phyloP scores from a whole-genome alignment of 371 early-diverging fungal genomes.

The Catenaria anguillulae region DNA sequence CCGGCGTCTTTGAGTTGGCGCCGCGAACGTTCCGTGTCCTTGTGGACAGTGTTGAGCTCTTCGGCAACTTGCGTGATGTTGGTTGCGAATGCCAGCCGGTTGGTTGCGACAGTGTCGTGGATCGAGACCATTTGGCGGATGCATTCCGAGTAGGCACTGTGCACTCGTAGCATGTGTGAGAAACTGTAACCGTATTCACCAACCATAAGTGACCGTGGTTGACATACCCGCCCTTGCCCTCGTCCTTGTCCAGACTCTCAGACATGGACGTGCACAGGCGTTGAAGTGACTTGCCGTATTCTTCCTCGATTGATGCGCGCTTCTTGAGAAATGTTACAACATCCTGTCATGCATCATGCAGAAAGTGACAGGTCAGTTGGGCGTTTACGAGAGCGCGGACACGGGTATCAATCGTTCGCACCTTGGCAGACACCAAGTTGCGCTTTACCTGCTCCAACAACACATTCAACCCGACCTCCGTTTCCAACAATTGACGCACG shows the following conservation, averaged over 20 bases:
- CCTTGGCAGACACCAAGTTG: slow-evolving; percentile 23
- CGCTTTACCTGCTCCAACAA: slow-evolving; percentile 28
- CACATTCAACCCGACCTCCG: slow-evolving; percentile 25
- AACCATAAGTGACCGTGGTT: too few relatives aligned
- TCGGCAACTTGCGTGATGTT: slow-evolving; percentile 47
- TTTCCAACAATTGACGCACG: slow-evolving; percentile 13
- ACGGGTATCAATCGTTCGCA: too few relatives aligned
- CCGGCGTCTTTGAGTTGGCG: slow-evolving; percentile 56
- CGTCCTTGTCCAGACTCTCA: slow-evolving; percentile 12
- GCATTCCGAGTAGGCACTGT: slow-evolving; percentile 34
- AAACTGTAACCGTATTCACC: too few relatives aligned
- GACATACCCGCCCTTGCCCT: neutral
- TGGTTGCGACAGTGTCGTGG: slow-evolving; percentile 59
- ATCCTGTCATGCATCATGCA: too few relatives aligned
- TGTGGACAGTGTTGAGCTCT: slow-evolving; percentile 45
- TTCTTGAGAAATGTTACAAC: slow-evolving; percentile 29
- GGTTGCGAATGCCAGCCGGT: slow-evolving; percentile 39
- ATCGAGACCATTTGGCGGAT: slow-evolving; percentile 41
- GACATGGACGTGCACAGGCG: slow-evolving; percentile 23
- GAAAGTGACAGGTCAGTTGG: too few relatives aligned
- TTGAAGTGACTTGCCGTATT: slow-evolving; percentile 32
- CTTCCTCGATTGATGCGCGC: slow-evolving; percentile 36
- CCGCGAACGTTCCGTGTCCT: slow-evolving; percentile 58
- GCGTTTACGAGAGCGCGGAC: too few relatives aligned
- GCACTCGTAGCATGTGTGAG: too few relatives aligned